Conservation (phyloP, 116 monocot genomes). For the Dioscorea cayenensis region DNA sequence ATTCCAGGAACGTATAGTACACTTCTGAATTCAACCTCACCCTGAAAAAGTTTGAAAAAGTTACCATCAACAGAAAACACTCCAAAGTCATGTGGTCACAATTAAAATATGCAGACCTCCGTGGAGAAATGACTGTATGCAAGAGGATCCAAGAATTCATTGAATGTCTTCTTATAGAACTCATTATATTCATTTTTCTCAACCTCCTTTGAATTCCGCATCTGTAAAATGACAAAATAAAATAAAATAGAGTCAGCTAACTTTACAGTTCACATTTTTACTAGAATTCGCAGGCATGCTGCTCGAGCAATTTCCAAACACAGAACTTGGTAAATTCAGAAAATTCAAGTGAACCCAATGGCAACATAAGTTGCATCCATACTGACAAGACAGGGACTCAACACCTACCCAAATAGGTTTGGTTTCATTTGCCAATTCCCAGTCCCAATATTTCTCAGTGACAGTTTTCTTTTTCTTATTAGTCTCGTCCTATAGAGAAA, state of each 20-base stretch:
- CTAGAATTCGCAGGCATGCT: background rate
- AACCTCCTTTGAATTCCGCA: slow-evolving; percentile 85
- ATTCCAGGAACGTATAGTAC: slow-evolving; percentile 94
- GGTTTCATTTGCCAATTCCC: slow-evolving; percentile 98
- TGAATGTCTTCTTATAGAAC: slow-evolving; percentile 95
- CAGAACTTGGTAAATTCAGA: background rate
- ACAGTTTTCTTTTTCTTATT: slow-evolving; percentile 82
- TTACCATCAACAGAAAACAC: slow-evolving; percentile 5
- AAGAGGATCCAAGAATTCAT: slow-evolving; percentile 93
- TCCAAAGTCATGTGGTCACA: background rate
- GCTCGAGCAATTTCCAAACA: background rate
- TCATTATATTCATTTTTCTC: slow-evolving; percentile 85
- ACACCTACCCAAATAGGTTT: slow-evolving; percentile 87
- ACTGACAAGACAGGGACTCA: background rate
- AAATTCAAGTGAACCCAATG: background rate
- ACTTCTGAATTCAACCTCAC: slow-evolving; percentile 97
- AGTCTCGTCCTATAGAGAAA: slow-evolving; percentile 45
- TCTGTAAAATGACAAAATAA: slow-evolving; percentile 30
- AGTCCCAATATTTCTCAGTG: slow-evolving; percentile 98
- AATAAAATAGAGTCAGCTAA: background rate
- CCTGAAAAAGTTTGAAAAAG: slow-evolving; percentile 31
- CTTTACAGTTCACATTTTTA: background rate
- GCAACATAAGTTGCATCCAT: background rate
- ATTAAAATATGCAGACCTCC: slow-evolving; percentile 38
- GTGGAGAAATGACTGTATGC: slow-evolving; percentile 87